Evolutionary conservation across 2,329 filamentous ascomycete genomes (phyloP).

Genomic region (Hymenoscyphus occultus): DNA sequence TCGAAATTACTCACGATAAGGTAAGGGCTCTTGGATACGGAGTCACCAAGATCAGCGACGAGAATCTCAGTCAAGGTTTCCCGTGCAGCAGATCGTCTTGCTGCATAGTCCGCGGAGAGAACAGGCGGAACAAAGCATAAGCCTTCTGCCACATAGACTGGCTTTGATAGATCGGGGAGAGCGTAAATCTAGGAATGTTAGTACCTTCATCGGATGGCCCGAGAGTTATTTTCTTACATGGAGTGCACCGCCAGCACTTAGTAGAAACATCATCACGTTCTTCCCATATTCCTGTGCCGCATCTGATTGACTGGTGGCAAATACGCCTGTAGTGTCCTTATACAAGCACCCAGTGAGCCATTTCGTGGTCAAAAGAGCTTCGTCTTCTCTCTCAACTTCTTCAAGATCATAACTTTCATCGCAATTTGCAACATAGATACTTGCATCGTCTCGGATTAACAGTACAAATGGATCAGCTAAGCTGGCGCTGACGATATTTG

Average conservation of each 20-base stretch:
- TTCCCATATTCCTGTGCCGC: slow-evolving; percentile 42
- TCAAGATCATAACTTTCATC: slow-evolving; percentile 82
- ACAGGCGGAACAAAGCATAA: slow-evolving; percentile 75
- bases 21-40: slow-evolving; percentile 67
- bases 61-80: slow-evolving; percentile 77
- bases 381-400: slow-evolving; percentile 66
- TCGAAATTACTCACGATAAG: slow-evolving; percentile 62
- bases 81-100: slow-evolving; percentile 66
- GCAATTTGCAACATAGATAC: slow-evolving; percentile 73
- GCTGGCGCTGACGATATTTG: slow-evolving; percentile 73
- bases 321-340: slow-evolving; percentile 58
- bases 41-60: slow-evolving; percentile 80
- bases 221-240: slow-evolving; percentile 54
- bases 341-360: slow-evolving; percentile 87
- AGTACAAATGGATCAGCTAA: slow-evolving; percentile 85
- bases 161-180: slow-evolving; percentile 67
- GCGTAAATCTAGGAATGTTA: slow-evolving; percentile 61
- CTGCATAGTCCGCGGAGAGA: slow-evolving; percentile 67
- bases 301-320: slow-evolving; percentile 44
- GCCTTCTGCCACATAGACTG: slow-evolving; percentile 72
- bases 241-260: slow-evolving; percentile 71
- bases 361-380: slow-evolving; percentile 56
- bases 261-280: slow-evolving; percentile 69
- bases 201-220: background rate
- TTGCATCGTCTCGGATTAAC: slow-evolving; percentile 79